Percentiles rank a stretch among this genome's conserved stretches.
These are phyloP conservation scores for Aspergillus quadricinctus DNA, from an alignment of 2,329 filamentous ascomycete genomes.

Conservation along the genomic window DNA sequence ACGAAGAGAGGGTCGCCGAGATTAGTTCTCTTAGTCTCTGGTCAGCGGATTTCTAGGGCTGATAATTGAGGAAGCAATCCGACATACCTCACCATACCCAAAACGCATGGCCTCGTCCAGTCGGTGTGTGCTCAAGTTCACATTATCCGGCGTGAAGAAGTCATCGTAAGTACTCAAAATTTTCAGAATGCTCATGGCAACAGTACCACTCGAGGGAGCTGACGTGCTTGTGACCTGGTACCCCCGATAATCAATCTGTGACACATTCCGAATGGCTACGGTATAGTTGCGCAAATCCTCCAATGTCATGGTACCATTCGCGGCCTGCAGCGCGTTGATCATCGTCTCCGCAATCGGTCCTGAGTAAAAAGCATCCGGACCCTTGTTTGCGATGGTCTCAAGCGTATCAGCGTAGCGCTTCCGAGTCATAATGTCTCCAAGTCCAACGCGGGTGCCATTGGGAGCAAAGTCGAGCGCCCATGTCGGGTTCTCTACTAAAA, in stretches of 20 bases:
- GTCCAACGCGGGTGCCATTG: slow-evolving; percentile 64
- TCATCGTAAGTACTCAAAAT: slow-evolving; percentile 71
- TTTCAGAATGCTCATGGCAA: slow-evolving; percentile 73
- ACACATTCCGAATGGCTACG: slow-evolving; percentile 59
- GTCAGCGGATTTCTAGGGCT: slow-evolving; percentile 7
- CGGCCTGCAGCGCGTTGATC: slow-evolving; percentile 61
- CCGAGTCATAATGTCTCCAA: slow-evolving; percentile 75
- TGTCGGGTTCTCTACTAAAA: slow-evolving; percentile 67
- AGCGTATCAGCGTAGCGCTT: slow-evolving; percentile 77
- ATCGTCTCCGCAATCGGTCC: slow-evolving; percentile 70
- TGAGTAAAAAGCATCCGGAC: slow-evolving; percentile 69
- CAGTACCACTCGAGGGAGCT: slow-evolving; percentile 72
- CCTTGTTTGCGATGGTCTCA: slow-evolving; percentile 68
- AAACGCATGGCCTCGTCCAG: slow-evolving; percentile 87
- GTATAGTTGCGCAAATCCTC: slow-evolving; percentile 72
- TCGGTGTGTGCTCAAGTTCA: slow-evolving; percentile 72
- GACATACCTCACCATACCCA: slow-evolving; percentile 62
- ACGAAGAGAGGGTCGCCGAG: slow-evolving; percentile 81
- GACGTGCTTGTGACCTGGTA: slow-evolving; percentile 62
- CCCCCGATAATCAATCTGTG: slow-evolving; percentile 63
- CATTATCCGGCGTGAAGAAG: slow-evolving; percentile 54
- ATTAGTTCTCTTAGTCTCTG: slow-evolving; percentile 55
- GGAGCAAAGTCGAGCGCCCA: slow-evolving; percentile 90
- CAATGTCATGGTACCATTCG: slow-evolving; percentile 81
- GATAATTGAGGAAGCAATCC: background rate